Evolutionary conservation across 306 rosid genomes (phyloP).

Genomic region (Inga leiocalycina): DNA sequence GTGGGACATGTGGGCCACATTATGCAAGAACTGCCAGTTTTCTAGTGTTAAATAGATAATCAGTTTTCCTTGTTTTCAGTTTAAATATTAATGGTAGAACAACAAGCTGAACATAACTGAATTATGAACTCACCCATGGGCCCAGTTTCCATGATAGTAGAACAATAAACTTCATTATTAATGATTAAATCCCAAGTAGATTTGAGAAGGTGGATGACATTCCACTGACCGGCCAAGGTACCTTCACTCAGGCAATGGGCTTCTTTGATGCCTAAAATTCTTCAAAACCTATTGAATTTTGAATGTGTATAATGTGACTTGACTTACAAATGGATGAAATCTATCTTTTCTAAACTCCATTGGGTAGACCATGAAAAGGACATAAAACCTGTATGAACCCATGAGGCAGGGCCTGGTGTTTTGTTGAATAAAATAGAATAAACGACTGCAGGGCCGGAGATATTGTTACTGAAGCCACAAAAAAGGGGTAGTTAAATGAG

Average conservation of each 20-base stretch:
- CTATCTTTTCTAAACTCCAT: not conserved
- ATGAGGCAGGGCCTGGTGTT: not conserved
- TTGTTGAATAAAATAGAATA: not conserved
- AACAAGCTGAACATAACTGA: not conserved
- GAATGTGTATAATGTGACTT: not conserved
- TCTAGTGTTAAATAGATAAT: not conserved
- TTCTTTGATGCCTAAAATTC: constrained; percentile 3
- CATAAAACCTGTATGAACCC: not conserved
- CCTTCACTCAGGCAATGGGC: not conserved
- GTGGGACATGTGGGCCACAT: constrained; percentile 13
- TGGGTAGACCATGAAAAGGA: not conserved
- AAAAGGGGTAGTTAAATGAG: not conserved
- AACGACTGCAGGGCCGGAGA: not conserved
- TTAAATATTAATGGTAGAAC: not conserved
- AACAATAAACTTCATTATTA: not conserved
- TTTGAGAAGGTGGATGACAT: constrained; percentile 14
- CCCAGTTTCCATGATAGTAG: not conserved
- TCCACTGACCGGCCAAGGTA: constrained; percentile 7
- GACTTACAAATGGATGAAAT: constrained; percentile 4
- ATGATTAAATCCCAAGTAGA: not conserved
- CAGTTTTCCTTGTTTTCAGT: not conserved
- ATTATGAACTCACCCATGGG: not conserved
- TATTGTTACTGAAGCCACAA: not conserved
- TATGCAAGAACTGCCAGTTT: constrained; percentile 6
- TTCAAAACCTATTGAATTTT: not conserved